Conservation (phyloP, 257 asterid species). For the Solanum bukasovii region DNA sequence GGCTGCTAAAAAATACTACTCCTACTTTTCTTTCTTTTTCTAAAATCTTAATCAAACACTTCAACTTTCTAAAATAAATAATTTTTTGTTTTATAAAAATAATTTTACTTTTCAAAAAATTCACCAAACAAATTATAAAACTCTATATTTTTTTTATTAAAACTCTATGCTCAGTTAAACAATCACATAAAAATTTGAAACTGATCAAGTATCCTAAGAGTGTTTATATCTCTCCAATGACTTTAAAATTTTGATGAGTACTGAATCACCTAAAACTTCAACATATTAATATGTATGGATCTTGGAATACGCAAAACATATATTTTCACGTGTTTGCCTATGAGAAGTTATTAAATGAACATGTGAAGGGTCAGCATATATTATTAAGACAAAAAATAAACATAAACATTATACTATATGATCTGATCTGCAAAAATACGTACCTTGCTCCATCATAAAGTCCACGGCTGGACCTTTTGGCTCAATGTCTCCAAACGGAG, state of each 20-base stretch:
- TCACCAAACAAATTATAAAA: background rate
- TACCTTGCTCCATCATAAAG: slow-evolving; percentile 28
- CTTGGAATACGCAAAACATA: background rate
- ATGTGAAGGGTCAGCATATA: background rate
- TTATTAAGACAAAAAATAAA: too few species aligned
- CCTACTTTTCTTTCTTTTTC: too few species aligned
- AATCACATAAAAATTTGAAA: too few species aligned
- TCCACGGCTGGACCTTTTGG: slow-evolving; percentile 47
- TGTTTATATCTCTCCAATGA: background rate
- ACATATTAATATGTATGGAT: background rate
- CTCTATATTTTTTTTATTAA: too few species aligned
- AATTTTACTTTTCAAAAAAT: background rate
- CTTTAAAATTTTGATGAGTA: background rate
- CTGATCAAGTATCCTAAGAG: background rate
- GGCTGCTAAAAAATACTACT: too few species aligned
- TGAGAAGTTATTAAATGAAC: too few species aligned
- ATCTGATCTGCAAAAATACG: background rate
- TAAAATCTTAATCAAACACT: background rate
- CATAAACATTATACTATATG: too few species aligned
- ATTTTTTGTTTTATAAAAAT: too few species aligned
- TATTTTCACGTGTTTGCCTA: background rate
- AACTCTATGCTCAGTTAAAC: too few species aligned
- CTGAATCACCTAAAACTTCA: background rate
- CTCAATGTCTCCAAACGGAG: slow-evolving; percentile 34
- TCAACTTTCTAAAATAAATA: background rate